Evolutionary conservation across 345 rosid species (phyloP).

Genomic region (Eucalyptus tenuipes): DNA sequence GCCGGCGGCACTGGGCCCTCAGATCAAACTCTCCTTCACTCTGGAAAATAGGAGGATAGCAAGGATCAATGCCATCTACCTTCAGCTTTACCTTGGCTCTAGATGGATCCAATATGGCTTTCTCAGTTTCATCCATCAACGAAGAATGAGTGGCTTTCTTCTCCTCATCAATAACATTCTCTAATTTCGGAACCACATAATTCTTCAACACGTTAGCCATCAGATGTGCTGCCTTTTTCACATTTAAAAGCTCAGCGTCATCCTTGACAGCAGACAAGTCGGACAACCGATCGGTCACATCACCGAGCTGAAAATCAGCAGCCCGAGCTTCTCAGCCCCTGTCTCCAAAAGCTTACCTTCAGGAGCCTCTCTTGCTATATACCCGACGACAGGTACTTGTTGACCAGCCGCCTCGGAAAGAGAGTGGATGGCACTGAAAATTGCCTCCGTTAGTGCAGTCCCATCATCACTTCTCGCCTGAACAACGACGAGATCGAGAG

Average conservation of each 20-base stretch:
- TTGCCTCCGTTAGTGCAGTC: slow-evolving; percentile 41
- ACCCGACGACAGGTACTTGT: slow-evolving; percentile 42
- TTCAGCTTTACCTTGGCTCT: slow-evolving; percentile 70
- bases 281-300: slow-evolving; percentile 60
- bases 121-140: slow-evolving; percentile 81
- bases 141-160: slow-evolving; percentile 65
- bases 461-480: slow-evolving; percentile 62
- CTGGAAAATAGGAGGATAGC: slow-evolving; percentile 92
- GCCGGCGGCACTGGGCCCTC: slow-evolving; percentile 81
- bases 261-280: slow-evolving; percentile 79
- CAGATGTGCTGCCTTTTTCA: slow-evolving; percentile 73
- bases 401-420: slow-evolving; percentile 17
- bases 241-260: slow-evolving; percentile 44
- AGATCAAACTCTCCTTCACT: slow-evolving; percentile 89
- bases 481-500: too few species aligned
- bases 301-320: slow-evolving; percentile 42
- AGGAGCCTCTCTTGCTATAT: slow-evolving; percentile 62
- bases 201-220: slow-evolving; percentile 65
- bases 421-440: slow-evolving; percentile 42
- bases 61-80: slow-evolving; percentile 80
- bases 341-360: slow-evolving; percentile 82
- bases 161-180: slow-evolving; percentile 83
- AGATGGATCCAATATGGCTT: slow-evolving; percentile 71
- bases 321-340: slow-evolving; percentile 48
- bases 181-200: slow-evolving; percentile 77